Base-by-base conservation (phyloP, 257 asterid species). In the Rauvolfia tetraphylla region DNA sequence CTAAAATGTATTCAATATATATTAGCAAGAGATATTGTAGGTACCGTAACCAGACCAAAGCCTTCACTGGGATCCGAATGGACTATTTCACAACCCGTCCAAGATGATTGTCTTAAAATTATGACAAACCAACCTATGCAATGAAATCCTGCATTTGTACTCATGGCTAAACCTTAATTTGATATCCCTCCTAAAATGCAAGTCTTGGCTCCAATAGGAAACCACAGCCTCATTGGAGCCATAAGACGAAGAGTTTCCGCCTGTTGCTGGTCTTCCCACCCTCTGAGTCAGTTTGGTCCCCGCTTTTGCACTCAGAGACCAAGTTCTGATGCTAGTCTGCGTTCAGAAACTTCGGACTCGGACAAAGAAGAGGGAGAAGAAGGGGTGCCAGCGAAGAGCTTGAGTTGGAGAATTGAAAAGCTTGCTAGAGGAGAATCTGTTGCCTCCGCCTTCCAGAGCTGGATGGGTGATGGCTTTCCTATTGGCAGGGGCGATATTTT, bases 401-500 rank as follows among this genome's bases (percentile, higher is more conserved):
- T 94, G 79, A 89, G 97, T 84, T 78, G 79, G 58, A 85, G 88
- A 83, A 88, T 94, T 54, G 98, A 92, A 82, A 89, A 85, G 49
- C 79, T 94, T 67, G 82, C 76, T 29, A 82, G 79, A 83, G 89
- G 89, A 68, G 88, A 87, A 69, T 71, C 91, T 18, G 85, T 94
- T 54, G 84, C 86, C 51, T 81, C 88, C 67, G 97, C 98, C 70
- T 94, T 94, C 83, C 97, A 82, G 79, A 76, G 92, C 81, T 94
- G 97, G 98, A 94, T 92, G 98, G 95, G 97, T 71, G 93, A 94
- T 82, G 98, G 98, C 42, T 78, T 89, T 23, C 96, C 98, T 68
- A 73, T 94, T 79, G 93, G 86, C 73, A 87, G 92, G 71, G 93
- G 95, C 78, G 90, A 94, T 9, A 83, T 92, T 76, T 92, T 90